Percentiles rank a stretch among this genome's conserved stretches.
phyloP scores from a whole-genome alignment of 495 filamentous ascomycete genomes.

The Oidiodendron maius region DNA sequence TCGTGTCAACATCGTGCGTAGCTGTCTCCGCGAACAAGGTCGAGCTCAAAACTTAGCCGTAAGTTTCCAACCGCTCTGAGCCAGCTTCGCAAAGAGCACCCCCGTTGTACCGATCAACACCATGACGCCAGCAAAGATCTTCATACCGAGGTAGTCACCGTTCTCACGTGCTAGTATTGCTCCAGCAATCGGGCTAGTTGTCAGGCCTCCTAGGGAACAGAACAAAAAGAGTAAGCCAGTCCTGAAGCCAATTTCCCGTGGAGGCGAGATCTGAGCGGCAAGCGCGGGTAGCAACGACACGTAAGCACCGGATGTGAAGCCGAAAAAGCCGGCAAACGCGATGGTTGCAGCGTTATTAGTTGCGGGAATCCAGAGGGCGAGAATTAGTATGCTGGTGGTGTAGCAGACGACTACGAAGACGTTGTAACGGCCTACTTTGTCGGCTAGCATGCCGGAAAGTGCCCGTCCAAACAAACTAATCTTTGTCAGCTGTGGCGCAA shows the following conservation, averaged over 20 bases:
- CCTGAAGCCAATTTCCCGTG: conserved; percentile 65
- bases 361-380: conserved; percentile 62
- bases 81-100: not conserved
- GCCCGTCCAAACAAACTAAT: conserved; percentile 38
- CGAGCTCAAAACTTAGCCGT: not conserved
- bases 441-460: conserved; percentile 45
- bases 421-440: conserved; percentile 67
- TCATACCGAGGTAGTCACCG: not conserved
- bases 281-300: conserved; percentile 51
- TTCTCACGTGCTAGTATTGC: conserved; percentile 5
- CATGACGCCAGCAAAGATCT: conserved; percentile 3
- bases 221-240: conserved; percentile 58
- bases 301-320: conserved; percentile 64
- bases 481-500: too few relatives aligned
- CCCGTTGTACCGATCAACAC: not conserved
- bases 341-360: conserved; percentile 53
- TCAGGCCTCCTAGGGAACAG: conserved; percentile 55
- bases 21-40: too few relatives aligned
- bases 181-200: conserved; percentile 53
- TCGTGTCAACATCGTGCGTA: too few relatives aligned
- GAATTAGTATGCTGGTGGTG: conserved; percentile 51
- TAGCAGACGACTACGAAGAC: conserved; percentile 53
- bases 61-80: conserved; percentile 1
- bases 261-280: conserved; percentile 62
- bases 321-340: conserved; percentile 57